Evolutionary conservation across 805 yeast species (phyloP).

Genomic region (Nakazawaea ernobii): DNA sequence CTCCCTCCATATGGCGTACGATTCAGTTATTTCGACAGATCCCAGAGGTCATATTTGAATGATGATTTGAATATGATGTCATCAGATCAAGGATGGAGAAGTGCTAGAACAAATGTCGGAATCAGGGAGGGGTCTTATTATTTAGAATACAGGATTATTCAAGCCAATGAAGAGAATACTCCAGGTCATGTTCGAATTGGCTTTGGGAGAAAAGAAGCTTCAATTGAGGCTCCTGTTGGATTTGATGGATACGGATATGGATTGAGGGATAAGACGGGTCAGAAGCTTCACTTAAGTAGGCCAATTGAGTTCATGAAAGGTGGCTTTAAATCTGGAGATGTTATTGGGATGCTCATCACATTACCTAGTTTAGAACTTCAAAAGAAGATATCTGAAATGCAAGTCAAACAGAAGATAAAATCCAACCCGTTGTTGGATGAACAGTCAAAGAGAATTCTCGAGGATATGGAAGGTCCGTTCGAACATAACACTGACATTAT

Average conservation of each 20-base stretch:
- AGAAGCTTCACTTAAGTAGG: constrained; percentile 69
- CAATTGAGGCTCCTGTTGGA: constrained; percentile 93
- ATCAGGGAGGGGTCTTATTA: constrained; percentile 76
- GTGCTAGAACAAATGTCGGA: constrained; percentile 67
- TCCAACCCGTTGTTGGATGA: constrained; percentile 9
- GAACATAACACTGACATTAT: constrained; percentile 34
- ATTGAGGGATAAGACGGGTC: constrained; percentile 71
- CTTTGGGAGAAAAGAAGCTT: constrained; percentile 76
- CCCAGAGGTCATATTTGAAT: constrained; percentile 46
- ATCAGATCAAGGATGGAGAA: constrained; percentile 72
- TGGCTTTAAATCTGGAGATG: constrained; percentile 71
- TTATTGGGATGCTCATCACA: constrained; percentile 68
- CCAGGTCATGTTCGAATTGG: constrained; percentile 74
- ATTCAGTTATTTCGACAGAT: constrained; percentile 62
- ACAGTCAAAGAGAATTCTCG: constrained; percentile 10
- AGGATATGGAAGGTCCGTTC: constrained; percentile 16
- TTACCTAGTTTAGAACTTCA: constrained; percentile 55
- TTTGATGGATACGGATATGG: constrained; percentile 94
- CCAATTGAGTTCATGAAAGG: constrained; percentile 49
- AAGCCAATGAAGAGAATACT: constrained; percentile 13
- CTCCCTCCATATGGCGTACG: constrained; percentile 58
- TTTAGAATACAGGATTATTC: constrained; percentile 64
- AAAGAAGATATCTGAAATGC: constrained; percentile 31
- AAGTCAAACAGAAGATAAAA: constrained; percentile 23
- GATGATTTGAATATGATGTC: constrained; percentile 41